Evolutionary conservation across 2,329 filamentous ascomycete species (phyloP), one percentile per base, ranked within the genome.

Genomic region (Ophiosphaerella korrae): DNA sequence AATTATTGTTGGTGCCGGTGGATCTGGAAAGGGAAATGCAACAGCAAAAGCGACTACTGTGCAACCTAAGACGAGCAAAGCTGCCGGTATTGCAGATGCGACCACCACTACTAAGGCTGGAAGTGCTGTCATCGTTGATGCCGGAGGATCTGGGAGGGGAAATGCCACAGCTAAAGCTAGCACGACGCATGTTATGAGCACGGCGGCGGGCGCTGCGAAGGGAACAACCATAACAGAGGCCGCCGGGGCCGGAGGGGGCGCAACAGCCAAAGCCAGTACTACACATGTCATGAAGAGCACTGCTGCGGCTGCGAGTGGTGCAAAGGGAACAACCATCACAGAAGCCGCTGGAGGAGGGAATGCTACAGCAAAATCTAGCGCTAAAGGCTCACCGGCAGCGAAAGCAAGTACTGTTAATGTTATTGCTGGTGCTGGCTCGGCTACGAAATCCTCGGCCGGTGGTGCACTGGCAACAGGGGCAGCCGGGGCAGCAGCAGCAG

Each of bases 351-450:
- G 26, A 11, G 26, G 26, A 29, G 11, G 26, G 7, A 29, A 29
- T 11, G 26, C 26, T 11, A 11, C 26, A 11, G 26, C 7, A 8
- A 11, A 7, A 29, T 21, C 18, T 21, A 21, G 18, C 18, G 26
- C 26, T 11, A 29, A 29, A 11, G 34, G 39, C 5, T 16, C 45
- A 9, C 41, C 53, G 26, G 38, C 42, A 8, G 41, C 48, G 14
- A 31, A 29, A 44, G 42, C 45, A 42, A 47, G 38, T n/a, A 47
- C 48, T 16, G 55, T 64, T 1, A 66, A 62, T 16, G 63, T 68
- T 33, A 14, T 66, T 12, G 64, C 62, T 32, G 62, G 60, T 13
- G 54, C 23, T 42, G 44, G n/a, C 18, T 40, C 31, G 26, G 26
- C 26, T 6, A 29, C 26, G 11, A 29, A 29, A 29, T 8, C 7